These are phyloP conservation scores for Fusarium sp. DNA, from an alignment of 2,329 filamentous ascomycete genomes.

Conservation along the genomic window DNA sequence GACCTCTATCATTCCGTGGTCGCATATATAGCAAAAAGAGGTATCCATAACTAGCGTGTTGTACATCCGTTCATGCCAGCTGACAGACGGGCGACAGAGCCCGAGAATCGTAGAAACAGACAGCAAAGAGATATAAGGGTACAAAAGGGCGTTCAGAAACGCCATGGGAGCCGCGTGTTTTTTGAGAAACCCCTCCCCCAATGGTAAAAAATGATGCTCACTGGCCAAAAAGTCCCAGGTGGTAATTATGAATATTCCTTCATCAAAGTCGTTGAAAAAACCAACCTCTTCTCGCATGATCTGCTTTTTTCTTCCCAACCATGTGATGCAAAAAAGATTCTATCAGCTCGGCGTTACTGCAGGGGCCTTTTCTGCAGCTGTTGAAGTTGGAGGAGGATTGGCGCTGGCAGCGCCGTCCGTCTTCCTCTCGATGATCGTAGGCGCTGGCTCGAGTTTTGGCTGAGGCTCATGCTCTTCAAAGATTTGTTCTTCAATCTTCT, in stretches of 20 bases:
- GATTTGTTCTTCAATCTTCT: slow-evolving; percentile 64
- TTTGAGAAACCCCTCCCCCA: slow-evolving; percentile 14
- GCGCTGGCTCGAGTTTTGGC: slow-evolving; percentile 35
- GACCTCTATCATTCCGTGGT: slow-evolving; percentile 40
- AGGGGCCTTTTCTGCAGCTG: slow-evolving; percentile 32
- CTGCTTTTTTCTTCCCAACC: background rate
- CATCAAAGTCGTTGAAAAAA: slow-evolving; percentile 47
- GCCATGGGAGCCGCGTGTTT: slow-evolving; percentile 17
- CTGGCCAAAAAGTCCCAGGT: slow-evolving; percentile 22
- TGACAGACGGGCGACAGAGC: slow-evolving; percentile 15
- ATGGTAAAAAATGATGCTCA: slow-evolving; percentile 25
- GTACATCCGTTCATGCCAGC: slow-evolving; percentile 25
- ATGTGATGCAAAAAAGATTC: slow-evolving; percentile 4
- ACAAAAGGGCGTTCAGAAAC: slow-evolving; percentile 23
- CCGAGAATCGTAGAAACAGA: slow-evolving; percentile 34
- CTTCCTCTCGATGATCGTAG: slow-evolving; percentile 37
- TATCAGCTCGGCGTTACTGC: slow-evolving; percentile 13
- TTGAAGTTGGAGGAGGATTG: slow-evolving; percentile 9
- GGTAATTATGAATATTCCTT: slow-evolving; percentile 40
- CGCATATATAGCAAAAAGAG: slow-evolving; percentile 42
- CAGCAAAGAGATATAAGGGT: slow-evolving; percentile 19
- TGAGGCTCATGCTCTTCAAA: slow-evolving; percentile 59
- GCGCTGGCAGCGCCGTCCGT: slow-evolving; percentile 4
- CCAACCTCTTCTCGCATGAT: slow-evolving; percentile 7
- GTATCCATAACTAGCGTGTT: slow-evolving; percentile 44